Evolutionary conservation across 257 asterid genomes (phyloP).

Genomic region (Linaria vulgaris): DNA sequence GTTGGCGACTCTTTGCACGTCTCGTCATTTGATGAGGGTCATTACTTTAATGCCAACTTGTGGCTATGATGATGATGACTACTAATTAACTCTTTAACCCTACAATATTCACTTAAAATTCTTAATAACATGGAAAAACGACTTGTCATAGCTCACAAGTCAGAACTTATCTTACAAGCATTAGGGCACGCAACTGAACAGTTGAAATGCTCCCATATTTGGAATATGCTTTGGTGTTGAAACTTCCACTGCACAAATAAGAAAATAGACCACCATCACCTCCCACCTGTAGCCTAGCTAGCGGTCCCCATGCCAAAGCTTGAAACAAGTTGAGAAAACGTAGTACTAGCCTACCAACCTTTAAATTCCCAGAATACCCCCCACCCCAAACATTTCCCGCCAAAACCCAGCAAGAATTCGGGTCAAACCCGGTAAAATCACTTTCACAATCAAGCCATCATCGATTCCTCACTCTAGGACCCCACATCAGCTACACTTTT

Average conservation of each 20-base stretch:
- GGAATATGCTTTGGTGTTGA: not conserved
- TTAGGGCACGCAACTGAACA: not conserved
- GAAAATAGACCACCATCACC: not conserved
- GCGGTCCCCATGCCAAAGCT: too few relatives aligned
- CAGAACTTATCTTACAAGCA: too few relatives aligned
- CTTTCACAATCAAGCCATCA: conserved; percentile 19
- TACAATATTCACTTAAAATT: too few relatives aligned
- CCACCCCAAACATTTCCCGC: conserved; percentile 36
- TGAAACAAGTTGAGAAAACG: too few relatives aligned
- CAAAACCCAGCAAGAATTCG: conserved; percentile 2
- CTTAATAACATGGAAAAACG: conserved; percentile 7
- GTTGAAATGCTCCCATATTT: not conserved
- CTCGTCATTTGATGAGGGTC: too few relatives aligned
- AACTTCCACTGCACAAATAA: not conserved
- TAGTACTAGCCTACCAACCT: not conserved
- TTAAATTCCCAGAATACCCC: conserved; percentile 38
- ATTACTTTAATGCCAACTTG: too few relatives aligned
- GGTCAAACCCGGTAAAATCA: conserved; percentile 22
- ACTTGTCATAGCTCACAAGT: not conserved
- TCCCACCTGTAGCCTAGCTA: too few relatives aligned
- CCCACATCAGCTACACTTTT: conserved; percentile 53
- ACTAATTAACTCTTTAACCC: too few relatives aligned
- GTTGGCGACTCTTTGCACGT: too few relatives aligned
- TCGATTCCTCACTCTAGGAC: conserved; percentile 23
- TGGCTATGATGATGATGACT: too few relatives aligned